Evolutionary conservation across 768 basidiomycete species (phyloP), one percentile per base, ranked within the genome.

Genomic region (Macrolepiota fuliginosa): DNA sequence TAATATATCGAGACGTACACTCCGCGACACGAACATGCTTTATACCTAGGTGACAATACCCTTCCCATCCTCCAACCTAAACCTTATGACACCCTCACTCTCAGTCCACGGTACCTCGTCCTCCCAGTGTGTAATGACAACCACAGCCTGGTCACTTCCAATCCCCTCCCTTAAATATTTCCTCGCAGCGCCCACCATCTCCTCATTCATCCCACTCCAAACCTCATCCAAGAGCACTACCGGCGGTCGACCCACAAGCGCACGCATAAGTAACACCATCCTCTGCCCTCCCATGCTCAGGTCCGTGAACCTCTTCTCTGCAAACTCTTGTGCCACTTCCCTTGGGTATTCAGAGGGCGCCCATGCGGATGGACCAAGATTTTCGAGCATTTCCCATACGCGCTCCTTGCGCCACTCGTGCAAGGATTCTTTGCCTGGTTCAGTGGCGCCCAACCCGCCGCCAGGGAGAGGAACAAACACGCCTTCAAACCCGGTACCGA

Each of bases 401-500:
- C 81, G 68, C 36, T 52, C 45, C 0, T 77, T 65, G 56, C 83
- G 63, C 81, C 80, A 74, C 59, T 62, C 59, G 7, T 66, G 58
- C 27, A 78, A 56, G 5, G 66, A 64, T 5, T 73, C 77, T 11
- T 65, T 63, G 24, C 57, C 64, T 7, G 50, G 62, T 36, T 65
- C 67, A 1, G 78, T 68, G 27, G 81, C 81, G 0, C 77, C 70
- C 3, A 87, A 83, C 17, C 87, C 83, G 25, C 82, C 69, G 36
- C 66, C 69, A 10, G 68, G 66, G 24, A 61, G 53, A 40, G 87
- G 77, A 64, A 92, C 77, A 74, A 90, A 98, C 11, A 83, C 84
- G n/a, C 92, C 92, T 45, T 91, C 88, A 67, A 94, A 98, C 0
- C 96, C 96, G 0, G 94, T 93, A 0, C 85, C 91, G 46, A 98